These are phyloP conservation scores for Fusarium annulatum DNA, from an alignment of 2,329 filamentous ascomycete genomes.

Conservation along the genomic window DNA sequence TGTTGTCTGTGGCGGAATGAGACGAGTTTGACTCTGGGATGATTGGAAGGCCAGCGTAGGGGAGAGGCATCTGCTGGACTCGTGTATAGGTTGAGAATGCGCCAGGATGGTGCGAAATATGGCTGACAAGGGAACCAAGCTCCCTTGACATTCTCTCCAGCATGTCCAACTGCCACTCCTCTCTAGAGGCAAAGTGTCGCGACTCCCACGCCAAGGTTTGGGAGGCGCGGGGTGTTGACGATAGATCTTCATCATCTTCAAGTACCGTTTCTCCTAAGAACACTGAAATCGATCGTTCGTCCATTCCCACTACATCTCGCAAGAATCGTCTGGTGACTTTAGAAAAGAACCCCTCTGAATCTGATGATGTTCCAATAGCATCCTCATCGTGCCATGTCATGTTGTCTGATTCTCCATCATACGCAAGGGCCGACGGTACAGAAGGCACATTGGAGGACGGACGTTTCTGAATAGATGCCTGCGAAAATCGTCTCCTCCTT, in stretches of 20 bases:
- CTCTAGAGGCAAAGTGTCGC: constrained; percentile 49
- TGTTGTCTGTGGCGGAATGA: constrained; percentile 43
- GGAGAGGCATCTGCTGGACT: constrained; percentile 71
- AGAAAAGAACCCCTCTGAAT: constrained; percentile 78
- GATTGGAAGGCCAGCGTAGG: constrained; percentile 82
- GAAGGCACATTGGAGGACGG: constrained; percentile 45
- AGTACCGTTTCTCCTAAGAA: constrained; percentile 86
- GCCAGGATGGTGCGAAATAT: constrained; percentile 82
- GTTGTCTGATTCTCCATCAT: constrained; percentile 52
- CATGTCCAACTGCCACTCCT: constrained; percentile 79
- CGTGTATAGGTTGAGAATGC: constrained; percentile 86
- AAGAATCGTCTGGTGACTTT: constrained; percentile 88
- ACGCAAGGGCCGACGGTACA: constrained; percentile 40
- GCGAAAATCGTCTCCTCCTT: constrained; percentile 71
- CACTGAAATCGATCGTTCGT: constrained; percentile 84
- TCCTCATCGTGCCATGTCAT: constrained; percentile 67
- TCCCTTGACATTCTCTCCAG: constrained; percentile 88
- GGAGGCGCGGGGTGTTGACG: constrained; percentile 60
- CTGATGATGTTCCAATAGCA: constrained; percentile 56
- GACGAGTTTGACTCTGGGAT: constrained; percentile 64
- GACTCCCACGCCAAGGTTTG: constrained; percentile 45
- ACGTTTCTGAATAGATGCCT: constrained; percentile 57
- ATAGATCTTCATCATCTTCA: constrained; percentile 59
- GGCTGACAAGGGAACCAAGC: constrained; percentile 83
- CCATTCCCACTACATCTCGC: constrained; percentile 88